A percentile compares a stretch with the other conserved stretches of the same genome.
Evolutionary conservation across 202 grass and related monocot genomes (phyloP).

Genomic region (Setaria italica): DNA sequence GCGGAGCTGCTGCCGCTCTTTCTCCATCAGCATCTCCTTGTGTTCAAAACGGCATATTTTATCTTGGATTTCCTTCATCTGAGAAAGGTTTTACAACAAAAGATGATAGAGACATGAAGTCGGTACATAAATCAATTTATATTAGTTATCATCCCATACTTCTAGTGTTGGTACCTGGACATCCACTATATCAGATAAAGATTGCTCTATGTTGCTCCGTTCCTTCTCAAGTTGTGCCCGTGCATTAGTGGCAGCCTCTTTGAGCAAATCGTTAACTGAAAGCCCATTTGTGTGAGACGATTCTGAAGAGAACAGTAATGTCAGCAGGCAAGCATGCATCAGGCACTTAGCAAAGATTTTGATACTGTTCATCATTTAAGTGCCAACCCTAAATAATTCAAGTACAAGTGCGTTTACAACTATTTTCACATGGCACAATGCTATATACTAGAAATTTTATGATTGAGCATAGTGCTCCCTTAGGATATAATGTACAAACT

Average conservation of each 20-base stretch:
- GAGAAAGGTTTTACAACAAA: conserved; percentile 32
- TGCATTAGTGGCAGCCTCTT: conserved; percentile 64
- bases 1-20: conserved; percentile 69
- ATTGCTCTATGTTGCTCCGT: conserved; percentile 71
- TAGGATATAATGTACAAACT: conserved; percentile 15
- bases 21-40: conserved; percentile 79
- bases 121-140: conserved; percentile 21
- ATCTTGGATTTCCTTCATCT: conserved; percentile 98
- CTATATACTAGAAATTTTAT: conserved; percentile 18
- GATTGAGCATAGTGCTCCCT: neutral
- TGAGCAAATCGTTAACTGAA: conserved; percentile 52
- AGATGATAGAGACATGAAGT: conserved; percentile 15
- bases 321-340: conserved; percentile 12
- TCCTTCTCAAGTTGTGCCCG: conserved; percentile 72
- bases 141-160: neutral
- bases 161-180: conserved; percentile 64
- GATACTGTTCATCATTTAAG: neutral
- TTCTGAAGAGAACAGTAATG: conserved; percentile 37
- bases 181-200: conserved; percentile 79
- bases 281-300: conserved; percentile 52
- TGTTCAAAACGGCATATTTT: conserved; percentile 82
- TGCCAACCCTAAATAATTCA: neutral
- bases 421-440: conserved; percentile 17
- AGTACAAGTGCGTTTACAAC: conserved; percentile 1
- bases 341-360: neutral